Evolutionary conservation across 768 basidiomycete genomes (phyloP).

Genomic region (Scleroderma bovista): DNA sequence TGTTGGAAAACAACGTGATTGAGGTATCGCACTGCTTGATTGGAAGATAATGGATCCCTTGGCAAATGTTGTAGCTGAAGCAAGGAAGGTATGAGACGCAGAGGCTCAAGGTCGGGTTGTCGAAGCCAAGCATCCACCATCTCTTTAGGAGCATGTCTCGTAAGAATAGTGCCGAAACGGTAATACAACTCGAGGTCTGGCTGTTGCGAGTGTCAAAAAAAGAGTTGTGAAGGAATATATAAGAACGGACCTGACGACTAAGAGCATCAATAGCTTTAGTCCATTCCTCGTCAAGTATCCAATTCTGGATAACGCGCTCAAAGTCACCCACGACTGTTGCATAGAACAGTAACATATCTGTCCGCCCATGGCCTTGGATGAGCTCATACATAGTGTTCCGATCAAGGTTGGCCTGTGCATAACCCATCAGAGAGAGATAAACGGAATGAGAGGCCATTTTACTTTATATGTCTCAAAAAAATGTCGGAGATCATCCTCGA

Average conservation of each 20-base stretch:
- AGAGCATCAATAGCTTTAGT: conserved; percentile 83
- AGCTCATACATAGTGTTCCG: conserved; percentile 85
- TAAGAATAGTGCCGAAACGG: conserved; percentile 83
- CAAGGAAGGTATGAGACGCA: conserved; percentile 84
- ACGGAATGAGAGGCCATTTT: conserved; percentile 5
- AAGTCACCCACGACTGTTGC: conserved; percentile 79
- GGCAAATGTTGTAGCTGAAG: conserved; percentile 72
- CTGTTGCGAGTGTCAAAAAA: conserved; percentile 34
- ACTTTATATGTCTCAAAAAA: conserved; percentile 96
- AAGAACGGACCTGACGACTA: conserved; percentile 68
- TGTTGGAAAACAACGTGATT: conserved; percentile 79
- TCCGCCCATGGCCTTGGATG: conserved; percentile 88
- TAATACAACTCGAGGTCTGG: conserved; percentile 87
- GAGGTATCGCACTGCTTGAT: conserved; percentile 89
- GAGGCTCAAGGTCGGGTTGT: conserved; percentile 71
- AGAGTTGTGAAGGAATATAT: background rate
- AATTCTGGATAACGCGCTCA: conserved; percentile 84
- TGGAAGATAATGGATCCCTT: conserved; percentile 66
- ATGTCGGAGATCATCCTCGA: conserved; percentile 90
- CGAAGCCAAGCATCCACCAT: conserved; percentile 92
- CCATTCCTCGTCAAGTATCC: conserved; percentile 93
- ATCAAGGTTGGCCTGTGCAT: conserved; percentile 73
- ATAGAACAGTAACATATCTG: conserved; percentile 88
- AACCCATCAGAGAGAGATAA: background rate
- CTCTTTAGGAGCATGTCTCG: conserved; percentile 81